phyloP scores from a whole-genome alignment of 164 flowering plant species.

The Tinospora cordifolia region DNA sequence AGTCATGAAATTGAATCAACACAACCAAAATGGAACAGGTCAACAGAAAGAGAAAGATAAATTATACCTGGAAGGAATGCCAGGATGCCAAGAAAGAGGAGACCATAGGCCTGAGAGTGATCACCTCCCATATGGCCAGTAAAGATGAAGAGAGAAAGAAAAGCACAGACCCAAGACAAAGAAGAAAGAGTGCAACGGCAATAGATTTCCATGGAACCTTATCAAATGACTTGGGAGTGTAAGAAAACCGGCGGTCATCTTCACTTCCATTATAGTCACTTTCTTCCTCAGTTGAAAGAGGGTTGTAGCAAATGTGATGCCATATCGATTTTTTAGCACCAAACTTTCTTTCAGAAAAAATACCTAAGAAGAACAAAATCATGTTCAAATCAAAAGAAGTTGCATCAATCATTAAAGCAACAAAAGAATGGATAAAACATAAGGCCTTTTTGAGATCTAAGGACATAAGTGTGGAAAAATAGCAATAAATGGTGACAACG shows the following conservation, averaged over 20 bases:
- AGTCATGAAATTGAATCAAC: background rate
- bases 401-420: no score
- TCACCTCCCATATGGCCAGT: slow-evolving; percentile 97
- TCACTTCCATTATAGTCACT: slow-evolving; percentile 16
- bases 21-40: background rate
- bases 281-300: slow-evolving; percentile 44
- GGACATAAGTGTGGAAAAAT: no score
- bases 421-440: no score
- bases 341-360: background rate
- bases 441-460: no score
- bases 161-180: slow-evolving; percentile 55
- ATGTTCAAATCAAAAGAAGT: no score
- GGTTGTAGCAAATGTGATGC: slow-evolving; percentile 43
- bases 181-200: slow-evolving; percentile 68
- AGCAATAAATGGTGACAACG: no score
- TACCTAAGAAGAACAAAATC: background rate
- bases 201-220: slow-evolving; percentile 82
- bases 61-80: slow-evolving; percentile 73
- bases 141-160: slow-evolving; percentile 67
- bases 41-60: background rate
- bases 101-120: slow-evolving; percentile 68
- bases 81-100: slow-evolving; percentile 61
- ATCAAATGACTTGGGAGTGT: slow-evolving; percentile 59
- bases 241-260: slow-evolving; percentile 67
- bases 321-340: slow-evolving; percentile 29